Evolutionary conservation across 2,329 filamentous ascomycete genomes (phyloP).

Genomic region (Sphaerulina populicola): DNA sequence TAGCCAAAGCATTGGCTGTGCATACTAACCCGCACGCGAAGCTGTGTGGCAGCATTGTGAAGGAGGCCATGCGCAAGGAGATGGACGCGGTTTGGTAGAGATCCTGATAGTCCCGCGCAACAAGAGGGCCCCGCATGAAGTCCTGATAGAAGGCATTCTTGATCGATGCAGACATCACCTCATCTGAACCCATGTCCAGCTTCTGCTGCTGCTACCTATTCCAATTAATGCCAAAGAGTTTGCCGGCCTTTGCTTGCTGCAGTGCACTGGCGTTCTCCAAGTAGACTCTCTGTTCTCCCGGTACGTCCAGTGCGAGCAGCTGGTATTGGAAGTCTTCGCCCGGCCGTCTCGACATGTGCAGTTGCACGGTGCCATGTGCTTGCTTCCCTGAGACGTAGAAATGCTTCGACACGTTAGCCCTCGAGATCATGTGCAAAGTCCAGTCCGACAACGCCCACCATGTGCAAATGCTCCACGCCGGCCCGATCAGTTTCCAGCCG

Average conservation of each 20-base stretch:
- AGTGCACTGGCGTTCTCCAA: slow-evolving; percentile 54
- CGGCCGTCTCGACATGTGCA: slow-evolving; percentile 66
- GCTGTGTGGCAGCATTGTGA: slow-evolving; percentile 54
- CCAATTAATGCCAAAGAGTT: slow-evolving; percentile 58
- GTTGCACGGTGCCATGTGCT: slow-evolving; percentile 62
- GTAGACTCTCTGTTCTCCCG: slow-evolving; percentile 55
- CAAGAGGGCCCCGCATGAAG: too few relatives aligned
- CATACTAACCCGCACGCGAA: slow-evolving; percentile 56
- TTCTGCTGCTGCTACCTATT: slow-evolving; percentile 18
- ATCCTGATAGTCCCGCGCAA: too few relatives aligned
- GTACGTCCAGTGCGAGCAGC: slow-evolving; percentile 71
- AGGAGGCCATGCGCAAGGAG: slow-evolving; percentile 52
- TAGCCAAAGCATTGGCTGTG: slow-evolving; percentile 50
- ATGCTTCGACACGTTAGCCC: slow-evolving; percentile 36
- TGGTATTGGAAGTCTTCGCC: slow-evolving; percentile 65
- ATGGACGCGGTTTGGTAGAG: slow-evolving; percentile 29
- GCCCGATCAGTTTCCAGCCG: slow-evolving; percentile 56
- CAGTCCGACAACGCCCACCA: slow-evolving; percentile 37
- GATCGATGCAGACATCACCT: too few relatives aligned
- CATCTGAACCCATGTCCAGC: too few relatives aligned
- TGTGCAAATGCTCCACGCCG: slow-evolving; percentile 70
- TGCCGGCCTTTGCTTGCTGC: slow-evolving; percentile 33
- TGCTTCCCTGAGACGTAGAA: slow-evolving; percentile 77
- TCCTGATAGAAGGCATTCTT: too few relatives aligned
- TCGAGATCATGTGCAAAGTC: neutral